These are phyloP conservation scores for Melocanna baccifera DNA, from an alignment of 176 grass and related monocot species.

Conservation along the genomic window DNA sequence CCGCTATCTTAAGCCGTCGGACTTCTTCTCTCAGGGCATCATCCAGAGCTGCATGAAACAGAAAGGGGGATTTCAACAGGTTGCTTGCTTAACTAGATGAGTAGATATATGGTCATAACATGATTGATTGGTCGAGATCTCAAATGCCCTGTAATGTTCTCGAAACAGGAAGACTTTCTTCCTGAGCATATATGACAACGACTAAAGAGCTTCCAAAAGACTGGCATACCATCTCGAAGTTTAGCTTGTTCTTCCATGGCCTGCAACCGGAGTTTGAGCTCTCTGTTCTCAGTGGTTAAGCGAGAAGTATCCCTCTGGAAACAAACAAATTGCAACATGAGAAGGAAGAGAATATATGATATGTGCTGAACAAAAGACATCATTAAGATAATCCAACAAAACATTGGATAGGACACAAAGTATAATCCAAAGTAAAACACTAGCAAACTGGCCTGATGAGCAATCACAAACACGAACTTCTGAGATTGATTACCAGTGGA, in stretches of 20 bases:
- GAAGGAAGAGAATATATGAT: background rate
- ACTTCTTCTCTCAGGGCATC: slow-evolving; percentile 83
- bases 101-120: background rate
- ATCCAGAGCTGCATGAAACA: slow-evolving; percentile 64
- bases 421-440: background rate
- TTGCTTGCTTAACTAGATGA: background rate
- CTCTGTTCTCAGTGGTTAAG: slow-evolving; percentile 92
- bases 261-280: slow-evolving; percentile 86
- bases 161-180: background rate
- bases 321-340: slow-evolving; percentile 24
- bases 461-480: background rate
- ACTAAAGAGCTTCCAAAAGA: slow-evolving; percentile 25
- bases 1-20: slow-evolving; percentile 69
- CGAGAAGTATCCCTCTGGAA: slow-evolving; percentile 80
- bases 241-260: slow-evolving; percentile 98
- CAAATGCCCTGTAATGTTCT: slow-evolving; percentile 3
- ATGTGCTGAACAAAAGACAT: background rate
- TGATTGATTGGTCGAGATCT: background rate
- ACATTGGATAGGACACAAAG: background rate
- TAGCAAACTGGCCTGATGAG: background rate
- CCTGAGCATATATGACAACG: background rate
- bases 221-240: slow-evolving; percentile 81
- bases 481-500: background rate
- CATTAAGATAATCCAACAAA: background rate
- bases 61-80: background rate